phyloP scores from a whole-genome alignment of 805 yeast species.

The Wickerhamomyces rabaulensis region DNA sequence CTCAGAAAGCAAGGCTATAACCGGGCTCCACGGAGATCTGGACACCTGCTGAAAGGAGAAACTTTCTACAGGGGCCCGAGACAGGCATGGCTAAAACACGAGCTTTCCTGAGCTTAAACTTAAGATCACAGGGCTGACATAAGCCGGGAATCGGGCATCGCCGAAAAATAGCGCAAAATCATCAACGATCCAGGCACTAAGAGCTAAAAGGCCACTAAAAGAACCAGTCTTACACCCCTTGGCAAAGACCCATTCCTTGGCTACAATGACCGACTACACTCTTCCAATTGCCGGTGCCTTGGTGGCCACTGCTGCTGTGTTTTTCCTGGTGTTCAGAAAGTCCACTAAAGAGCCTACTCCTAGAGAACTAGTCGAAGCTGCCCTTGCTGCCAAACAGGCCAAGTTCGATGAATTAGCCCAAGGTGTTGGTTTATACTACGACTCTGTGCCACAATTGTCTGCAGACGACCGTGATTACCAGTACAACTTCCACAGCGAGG shows the following conservation, averaged over 20 bases:
- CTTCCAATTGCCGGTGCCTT: not conserved
- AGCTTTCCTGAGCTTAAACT: no score
- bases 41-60: not conserved
- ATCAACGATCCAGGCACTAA: not conserved
- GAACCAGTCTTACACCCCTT: no score
- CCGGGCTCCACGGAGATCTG: not conserved
- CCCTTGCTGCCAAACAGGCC: not conserved
- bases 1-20: no score
- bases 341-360: not conserved
- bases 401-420: not conserved
- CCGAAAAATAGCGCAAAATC: not conserved
- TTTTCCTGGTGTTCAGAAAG: not conserved
- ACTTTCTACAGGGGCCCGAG: not conserved
- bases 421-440: not conserved
- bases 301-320: not conserved
- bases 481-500: conserved; percentile 45
- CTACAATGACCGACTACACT: not conserved
- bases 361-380: not conserved
- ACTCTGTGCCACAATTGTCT: not conserved
- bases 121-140: not conserved
- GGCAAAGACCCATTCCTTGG: no score
- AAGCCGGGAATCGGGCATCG: not conserved
- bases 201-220: no score
- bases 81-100: no score
- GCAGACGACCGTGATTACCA: not conserved